A percentile compares a stretch with the other conserved stretches of the same genome.
phyloP scores from a whole-genome alignment of 2,329 filamentous ascomycete species.

The Nigrograna mackinnonii region DNA sequence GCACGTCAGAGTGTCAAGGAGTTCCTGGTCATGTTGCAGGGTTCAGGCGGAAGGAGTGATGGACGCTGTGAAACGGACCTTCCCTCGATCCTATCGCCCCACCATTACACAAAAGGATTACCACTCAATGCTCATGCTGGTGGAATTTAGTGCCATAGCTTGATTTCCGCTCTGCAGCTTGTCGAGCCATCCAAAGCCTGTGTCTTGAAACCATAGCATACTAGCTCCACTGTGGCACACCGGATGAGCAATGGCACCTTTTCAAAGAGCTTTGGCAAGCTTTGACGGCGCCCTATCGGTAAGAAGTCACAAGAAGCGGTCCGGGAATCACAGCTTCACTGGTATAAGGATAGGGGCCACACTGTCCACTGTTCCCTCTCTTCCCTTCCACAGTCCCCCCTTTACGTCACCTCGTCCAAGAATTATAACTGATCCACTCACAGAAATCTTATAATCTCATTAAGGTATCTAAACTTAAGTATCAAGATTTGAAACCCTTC shows the following conservation, averaged over 20 bases:
- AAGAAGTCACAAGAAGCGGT: slow-evolving; percentile 27
- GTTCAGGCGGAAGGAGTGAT: slow-evolving; percentile 33
- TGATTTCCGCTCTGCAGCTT: slow-evolving; percentile 13
- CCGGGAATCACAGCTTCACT: slow-evolving; percentile 16
- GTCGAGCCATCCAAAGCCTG: slow-evolving; percentile 25
- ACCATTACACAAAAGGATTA: slow-evolving; percentile 16
- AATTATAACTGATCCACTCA: background rate
- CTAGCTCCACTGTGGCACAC: slow-evolving; percentile 23
- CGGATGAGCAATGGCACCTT: slow-evolving; percentile 29
- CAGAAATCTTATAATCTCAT: background rate
- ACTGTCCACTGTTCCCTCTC: too few species aligned
- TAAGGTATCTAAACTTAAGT: background rate
- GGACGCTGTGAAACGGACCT: slow-evolving; percentile 34
- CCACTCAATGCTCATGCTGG: slow-evolving; percentile 14
- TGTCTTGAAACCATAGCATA: slow-evolving; percentile 24
- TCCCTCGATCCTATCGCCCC: slow-evolving; percentile 35
- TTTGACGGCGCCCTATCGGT: slow-evolving; percentile 29
- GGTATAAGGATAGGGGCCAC: slow-evolving; percentile 14
- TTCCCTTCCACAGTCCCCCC: background rate
- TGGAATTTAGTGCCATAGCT: slow-evolving; percentile 25
- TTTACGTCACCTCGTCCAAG: background rate
- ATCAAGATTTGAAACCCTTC: background rate
- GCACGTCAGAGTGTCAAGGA: slow-evolving; percentile 15
- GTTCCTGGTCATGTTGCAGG: slow-evolving; percentile 23
- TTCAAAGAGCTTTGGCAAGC: slow-evolving; percentile 34